These are phyloP conservation scores for Neurospora tetrasperma DNA, from an alignment of 495 filamentous ascomycete genomes.

Conservation along the genomic window DNA sequence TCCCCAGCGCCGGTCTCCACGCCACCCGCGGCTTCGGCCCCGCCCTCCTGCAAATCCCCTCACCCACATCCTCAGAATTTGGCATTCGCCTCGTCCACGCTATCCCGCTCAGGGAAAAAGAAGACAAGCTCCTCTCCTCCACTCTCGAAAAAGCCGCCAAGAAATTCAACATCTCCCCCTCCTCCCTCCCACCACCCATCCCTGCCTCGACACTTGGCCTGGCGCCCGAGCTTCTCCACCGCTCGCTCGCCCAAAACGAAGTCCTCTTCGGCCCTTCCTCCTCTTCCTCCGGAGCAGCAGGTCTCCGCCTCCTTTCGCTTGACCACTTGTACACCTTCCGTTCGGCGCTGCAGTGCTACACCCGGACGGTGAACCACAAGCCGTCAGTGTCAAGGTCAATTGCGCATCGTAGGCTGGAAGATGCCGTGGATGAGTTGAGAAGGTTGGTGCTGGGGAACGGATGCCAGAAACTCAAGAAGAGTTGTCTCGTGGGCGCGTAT, in stretches of 20 bases:
- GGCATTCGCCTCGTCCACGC: constrained; percentile 30
- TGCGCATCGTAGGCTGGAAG: constrained; percentile 45
- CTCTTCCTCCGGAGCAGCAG: constrained; percentile 26
- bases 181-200: constrained; percentile 23
- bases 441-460: constrained; percentile 51
- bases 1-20: constrained; percentile 26
- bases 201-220: constrained; percentile 26
- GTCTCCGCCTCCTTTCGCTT: constrained; percentile 54
- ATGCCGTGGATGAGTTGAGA: constrained; percentile 47
- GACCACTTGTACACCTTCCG: constrained; percentile 70
- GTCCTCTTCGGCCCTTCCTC: constrained; percentile 49
- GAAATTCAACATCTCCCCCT: constrained; percentile 27
- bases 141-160: constrained; percentile 34
- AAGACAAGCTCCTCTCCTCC: constrained; percentile 29
- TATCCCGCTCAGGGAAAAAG: constrained; percentile 19
- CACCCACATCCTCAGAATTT: constrained; percentile 13
- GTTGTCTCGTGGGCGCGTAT: constrained; percentile 50
- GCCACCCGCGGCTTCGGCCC: constrained; percentile 21
- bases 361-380: constrained; percentile 24
- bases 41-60: not conserved
- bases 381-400: not conserved
- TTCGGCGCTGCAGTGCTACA: constrained; percentile 48
- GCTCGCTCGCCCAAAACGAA: constrained; percentile 59
- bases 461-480: constrained; percentile 46
- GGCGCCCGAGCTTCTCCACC: constrained; percentile 46